A percentile compares a stretch with the other conserved stretches of the same genome.
phyloP scores from a whole-genome alignment of 805 yeast species.

The Yarrowia sp. region DNA sequence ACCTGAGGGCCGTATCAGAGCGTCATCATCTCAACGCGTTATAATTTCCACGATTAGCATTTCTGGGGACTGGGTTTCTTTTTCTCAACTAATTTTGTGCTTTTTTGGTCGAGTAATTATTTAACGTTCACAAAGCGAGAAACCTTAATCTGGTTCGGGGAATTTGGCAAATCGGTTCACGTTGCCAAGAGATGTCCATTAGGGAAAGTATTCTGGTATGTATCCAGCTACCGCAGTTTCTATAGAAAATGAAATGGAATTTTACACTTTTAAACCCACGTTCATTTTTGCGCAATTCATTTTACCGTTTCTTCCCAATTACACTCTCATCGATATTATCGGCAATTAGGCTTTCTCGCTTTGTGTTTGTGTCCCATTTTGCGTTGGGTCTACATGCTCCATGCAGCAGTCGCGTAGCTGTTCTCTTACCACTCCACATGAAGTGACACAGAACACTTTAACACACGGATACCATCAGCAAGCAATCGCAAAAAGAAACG shows the following conservation, averaged over 20 bases:
- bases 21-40: not conserved
- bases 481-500: not conserved
- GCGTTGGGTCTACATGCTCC: too few species aligned
- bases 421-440: not conserved
- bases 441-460: not conserved
- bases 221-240: too few species aligned
- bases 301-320: too few species aligned
- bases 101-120: too few species aligned
- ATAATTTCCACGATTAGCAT: not conserved
- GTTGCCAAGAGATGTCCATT: too few species aligned
- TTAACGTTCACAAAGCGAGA: not conserved
- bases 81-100: not conserved
- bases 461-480: not conserved
- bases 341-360: too few species aligned
- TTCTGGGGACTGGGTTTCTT: not conserved
- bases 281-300: too few species aligned
- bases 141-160: not conserved
- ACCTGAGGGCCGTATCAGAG: slow-evolving; percentile 1
- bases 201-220: too few species aligned
- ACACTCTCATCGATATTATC: too few species aligned
- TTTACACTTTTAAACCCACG: too few species aligned
- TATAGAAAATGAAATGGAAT: too few species aligned
- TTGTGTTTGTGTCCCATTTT: too few species aligned
- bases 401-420: not conserved
- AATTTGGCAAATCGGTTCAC: not conserved